Evolutionary conservation across 228 moss, liverwort and hornwort genomes (phyloP).

Genomic region (Sphagnum magellanicum): DNA sequence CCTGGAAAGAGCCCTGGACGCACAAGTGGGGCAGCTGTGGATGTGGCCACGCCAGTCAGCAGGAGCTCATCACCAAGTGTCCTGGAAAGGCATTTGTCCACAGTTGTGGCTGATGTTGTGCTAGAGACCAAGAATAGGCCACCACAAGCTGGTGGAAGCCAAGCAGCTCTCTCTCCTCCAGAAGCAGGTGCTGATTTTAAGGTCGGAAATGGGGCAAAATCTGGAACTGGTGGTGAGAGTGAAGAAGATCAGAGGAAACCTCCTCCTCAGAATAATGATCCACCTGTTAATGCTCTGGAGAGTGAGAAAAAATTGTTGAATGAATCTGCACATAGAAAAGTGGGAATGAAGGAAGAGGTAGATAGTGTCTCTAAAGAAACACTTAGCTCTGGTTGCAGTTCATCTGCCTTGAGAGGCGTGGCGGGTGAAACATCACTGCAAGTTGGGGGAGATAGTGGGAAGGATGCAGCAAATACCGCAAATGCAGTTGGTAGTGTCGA

Average conservation of each 20-base stretch:
- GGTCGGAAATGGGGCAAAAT: constrained; percentile 13
- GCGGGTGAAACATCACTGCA: background rate
- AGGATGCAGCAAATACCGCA: constrained; percentile 7
- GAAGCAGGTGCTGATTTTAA: constrained; percentile 17
- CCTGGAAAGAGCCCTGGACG: constrained; percentile 74
- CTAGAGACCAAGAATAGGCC: constrained; percentile 23
- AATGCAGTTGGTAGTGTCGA: constrained; percentile 15
- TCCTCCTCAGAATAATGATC: background rate
- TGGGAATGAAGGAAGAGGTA: background rate
- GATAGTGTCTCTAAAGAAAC: constrained; percentile 1
- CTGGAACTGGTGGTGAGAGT: constrained; percentile 12
- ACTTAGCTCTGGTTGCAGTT: background rate
- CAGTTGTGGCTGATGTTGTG: constrained; percentile 26
- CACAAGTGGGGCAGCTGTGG: constrained; percentile 45
- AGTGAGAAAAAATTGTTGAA: constrained; percentile 27
- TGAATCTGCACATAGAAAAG: background rate
- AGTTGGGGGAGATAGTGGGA: constrained; percentile 1
- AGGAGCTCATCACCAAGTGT: constrained; percentile 70
- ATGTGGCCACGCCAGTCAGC: constrained; percentile 34
- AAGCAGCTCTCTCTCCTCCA: background rate
- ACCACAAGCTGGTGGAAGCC: constrained; percentile 4
- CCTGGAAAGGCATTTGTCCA: constrained; percentile 48
- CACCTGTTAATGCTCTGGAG: constrained; percentile 11
- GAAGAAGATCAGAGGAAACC: constrained; percentile 24
- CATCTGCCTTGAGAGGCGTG: background rate